phyloP scores from a whole-genome alignment of 208 protist genomes.

The Crithidia fasciculata region DNA sequence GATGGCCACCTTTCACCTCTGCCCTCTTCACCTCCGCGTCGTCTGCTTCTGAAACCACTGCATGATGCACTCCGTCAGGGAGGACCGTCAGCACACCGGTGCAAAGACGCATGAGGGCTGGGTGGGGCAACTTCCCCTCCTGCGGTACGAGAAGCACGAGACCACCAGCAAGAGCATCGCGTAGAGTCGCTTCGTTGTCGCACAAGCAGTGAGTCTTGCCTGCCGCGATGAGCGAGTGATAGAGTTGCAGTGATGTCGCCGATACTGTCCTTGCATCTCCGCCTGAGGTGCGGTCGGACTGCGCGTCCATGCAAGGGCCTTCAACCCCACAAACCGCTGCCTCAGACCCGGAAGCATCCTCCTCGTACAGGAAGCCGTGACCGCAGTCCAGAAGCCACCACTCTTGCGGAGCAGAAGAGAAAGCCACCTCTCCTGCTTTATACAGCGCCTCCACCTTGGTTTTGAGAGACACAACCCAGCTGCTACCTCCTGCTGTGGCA shows the following conservation, averaged over 20 bases:
- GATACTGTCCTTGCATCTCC: not conserved
- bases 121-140: constrained; percentile 79
- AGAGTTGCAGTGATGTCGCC: constrained; percentile 29
- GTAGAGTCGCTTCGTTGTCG: constrained; percentile 49
- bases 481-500: too few relatives aligned
- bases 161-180: constrained; percentile 13
- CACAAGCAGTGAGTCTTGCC: constrained; percentile 41
- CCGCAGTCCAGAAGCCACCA: constrained; percentile 85
- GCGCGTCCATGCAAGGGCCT: too few relatives aligned
- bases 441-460: constrained; percentile 25
- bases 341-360: not conserved
- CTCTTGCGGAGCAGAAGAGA: constrained; percentile 1
- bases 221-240: constrained; percentile 19
- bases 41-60: not conserved
- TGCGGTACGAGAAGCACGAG: constrained; percentile 82
- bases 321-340: not conserved
- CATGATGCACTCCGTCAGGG: constrained; percentile 22
- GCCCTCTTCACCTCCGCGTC: not conserved
- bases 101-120: constrained; percentile 62
- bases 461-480: constrained; percentile 26
- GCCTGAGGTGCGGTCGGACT: not conserved
- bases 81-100: constrained; percentile 58
- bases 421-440: not conserved
- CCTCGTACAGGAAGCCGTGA: constrained; percentile 61
- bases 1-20: constrained; percentile 4